Percentiles rank a stretch among this genome's conserved stretches.
phyloP scores from a whole-genome alignment of 306 rosid species.

The Pachyrhizus erosus region DNA sequence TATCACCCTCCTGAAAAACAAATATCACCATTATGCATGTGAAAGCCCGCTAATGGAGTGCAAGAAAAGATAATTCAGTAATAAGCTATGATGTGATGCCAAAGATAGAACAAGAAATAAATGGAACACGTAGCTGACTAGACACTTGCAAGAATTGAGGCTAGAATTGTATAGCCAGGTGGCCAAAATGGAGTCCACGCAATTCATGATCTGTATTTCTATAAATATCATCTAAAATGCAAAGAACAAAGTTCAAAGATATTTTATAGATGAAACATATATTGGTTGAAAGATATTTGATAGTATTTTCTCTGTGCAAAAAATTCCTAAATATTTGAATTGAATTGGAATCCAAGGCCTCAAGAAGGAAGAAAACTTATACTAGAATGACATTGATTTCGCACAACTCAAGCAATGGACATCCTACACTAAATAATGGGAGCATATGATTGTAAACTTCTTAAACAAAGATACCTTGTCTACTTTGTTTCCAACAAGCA shows the following conservation, averaged over 20 bases:
- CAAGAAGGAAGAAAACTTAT: constrained; percentile 24
- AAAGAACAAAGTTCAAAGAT: background rate
- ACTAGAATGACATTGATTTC: background rate
- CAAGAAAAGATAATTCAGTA: constrained; percentile 11
- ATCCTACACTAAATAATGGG: constrained; percentile 3
- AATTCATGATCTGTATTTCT: constrained; percentile 17
- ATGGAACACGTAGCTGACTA: constrained; percentile 2
- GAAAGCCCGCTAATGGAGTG: constrained; percentile 28
- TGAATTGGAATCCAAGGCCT: constrained; percentile 30
- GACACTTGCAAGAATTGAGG: constrained; percentile 15
- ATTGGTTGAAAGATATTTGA: background rate
- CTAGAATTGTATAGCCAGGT: constrained; percentile 19
- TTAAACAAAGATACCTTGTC: constrained; percentile 73
- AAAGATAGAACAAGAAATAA: constrained; percentile 35
- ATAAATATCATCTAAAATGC: constrained; percentile 18
- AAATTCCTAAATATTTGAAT: constrained; percentile 11
- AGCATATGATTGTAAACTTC: constrained; percentile 21
- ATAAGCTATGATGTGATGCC: constrained; percentile 26
- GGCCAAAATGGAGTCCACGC: constrained; percentile 11
- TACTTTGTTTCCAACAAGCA: constrained; percentile 99
- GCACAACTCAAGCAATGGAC: constrained; percentile 30
- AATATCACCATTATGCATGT: constrained; percentile 34
- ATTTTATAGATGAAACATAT: background rate
- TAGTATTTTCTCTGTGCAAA: background rate
- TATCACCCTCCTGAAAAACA: constrained; percentile 78